Percentiles rank a stretch among this genome's conserved stretches.
Evolutionary conservation across 345 rosid species (phyloP).

Genomic region (Conringia planisiliqua): DNA sequence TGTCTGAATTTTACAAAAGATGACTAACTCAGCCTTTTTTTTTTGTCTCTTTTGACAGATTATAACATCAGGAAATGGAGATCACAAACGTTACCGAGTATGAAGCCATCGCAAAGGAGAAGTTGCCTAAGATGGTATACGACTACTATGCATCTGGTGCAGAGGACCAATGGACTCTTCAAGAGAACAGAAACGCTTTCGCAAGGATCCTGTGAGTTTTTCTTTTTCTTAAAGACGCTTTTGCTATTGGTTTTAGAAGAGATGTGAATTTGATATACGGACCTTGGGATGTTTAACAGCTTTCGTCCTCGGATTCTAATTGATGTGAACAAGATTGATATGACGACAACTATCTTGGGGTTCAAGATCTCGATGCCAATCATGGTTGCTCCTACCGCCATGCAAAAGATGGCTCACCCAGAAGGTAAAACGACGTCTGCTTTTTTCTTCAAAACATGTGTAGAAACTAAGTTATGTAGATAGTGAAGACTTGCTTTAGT

Average conservation of each 20-base stretch:
- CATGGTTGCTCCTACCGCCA: constrained; percentile 90
- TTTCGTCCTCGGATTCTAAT: constrained; percentile 85
- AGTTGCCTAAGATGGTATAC: constrained; percentile 76
- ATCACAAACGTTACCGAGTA: constrained; percentile 71
- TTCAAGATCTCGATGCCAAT: constrained; percentile 88
- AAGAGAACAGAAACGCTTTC: constrained; percentile 70
- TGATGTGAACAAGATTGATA: constrained; percentile 80
- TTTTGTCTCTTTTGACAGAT: constrained; percentile 1
- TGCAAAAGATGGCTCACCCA: constrained; percentile 95
- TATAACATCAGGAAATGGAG: constrained; percentile 42
- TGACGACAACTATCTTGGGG: constrained; percentile 65
- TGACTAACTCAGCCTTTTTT: neutral
- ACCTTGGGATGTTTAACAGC: constrained; percentile 31
- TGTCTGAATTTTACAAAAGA: neutral
- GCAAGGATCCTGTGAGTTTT: constrained; percentile 60
- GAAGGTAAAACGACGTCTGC: constrained; percentile 43
- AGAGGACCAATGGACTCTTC: constrained; percentile 73
- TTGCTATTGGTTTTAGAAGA: neutral
- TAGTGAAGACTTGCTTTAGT: neutral
- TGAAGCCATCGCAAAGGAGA: constrained; percentile 62
- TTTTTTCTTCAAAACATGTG: constrained; percentile 4
- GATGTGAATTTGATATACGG: constrained; percentile 2
- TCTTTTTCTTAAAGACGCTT: neutral
- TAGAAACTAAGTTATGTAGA: constrained; percentile 1
- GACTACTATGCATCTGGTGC: constrained; percentile 88